Conservation (phyloP, 306 rosid genomes). For the Hippophae rhamnoides region DNA sequence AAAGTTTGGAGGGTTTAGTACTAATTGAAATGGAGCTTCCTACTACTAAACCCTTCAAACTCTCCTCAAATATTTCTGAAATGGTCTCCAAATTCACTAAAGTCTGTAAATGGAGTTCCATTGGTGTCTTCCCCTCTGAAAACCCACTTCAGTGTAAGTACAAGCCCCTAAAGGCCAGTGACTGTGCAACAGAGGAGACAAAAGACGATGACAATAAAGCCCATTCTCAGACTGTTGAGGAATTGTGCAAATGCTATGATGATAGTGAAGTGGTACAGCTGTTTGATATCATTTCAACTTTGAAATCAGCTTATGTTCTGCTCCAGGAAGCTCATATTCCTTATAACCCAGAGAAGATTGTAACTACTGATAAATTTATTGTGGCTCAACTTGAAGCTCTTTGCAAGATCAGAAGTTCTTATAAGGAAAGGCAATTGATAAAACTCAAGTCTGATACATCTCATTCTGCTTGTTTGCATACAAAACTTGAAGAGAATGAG, state of each 20-base stretch:
- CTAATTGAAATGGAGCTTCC: slow-evolving; percentile 39
- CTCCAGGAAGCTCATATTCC: slow-evolving; percentile 82
- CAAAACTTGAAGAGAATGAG: slow-evolving; percentile 37
- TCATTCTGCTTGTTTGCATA: slow-evolving; percentile 22
- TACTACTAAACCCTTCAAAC: slow-evolving; percentile 37
- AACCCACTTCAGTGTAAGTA: slow-evolving; percentile 29
- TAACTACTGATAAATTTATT: slow-evolving; percentile 55
- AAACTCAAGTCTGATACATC: slow-evolving; percentile 22
- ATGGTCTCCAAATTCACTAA: slow-evolving; percentile 57
- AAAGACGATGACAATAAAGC: slow-evolving; percentile 26
- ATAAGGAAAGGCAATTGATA: slow-evolving; percentile 27
- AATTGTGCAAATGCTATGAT: slow-evolving; percentile 16
- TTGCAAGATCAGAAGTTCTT: slow-evolving; percentile 48
- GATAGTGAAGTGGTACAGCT: slow-evolving; percentile 31
- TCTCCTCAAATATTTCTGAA: slow-evolving; percentile 62
- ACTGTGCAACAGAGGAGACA: slow-evolving; percentile 25
- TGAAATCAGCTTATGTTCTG: slow-evolving; percentile 69
- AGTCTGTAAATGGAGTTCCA: slow-evolving; percentile 62
- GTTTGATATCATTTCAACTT: slow-evolving; percentile 46
- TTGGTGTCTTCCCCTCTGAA: slow-evolving; percentile 60
- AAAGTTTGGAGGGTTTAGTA: slow-evolving; percentile 17
- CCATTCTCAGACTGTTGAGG: slow-evolving; percentile 39
- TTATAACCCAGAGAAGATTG: slow-evolving; percentile 53
- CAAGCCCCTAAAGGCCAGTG: slow-evolving; percentile 18
- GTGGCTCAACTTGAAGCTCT: slow-evolving; percentile 63